Evolutionary conservation across 768 basidiomycete species (phyloP), one percentile per base, ranked within the genome.

Genomic region (Mycena belliarum): DNA sequence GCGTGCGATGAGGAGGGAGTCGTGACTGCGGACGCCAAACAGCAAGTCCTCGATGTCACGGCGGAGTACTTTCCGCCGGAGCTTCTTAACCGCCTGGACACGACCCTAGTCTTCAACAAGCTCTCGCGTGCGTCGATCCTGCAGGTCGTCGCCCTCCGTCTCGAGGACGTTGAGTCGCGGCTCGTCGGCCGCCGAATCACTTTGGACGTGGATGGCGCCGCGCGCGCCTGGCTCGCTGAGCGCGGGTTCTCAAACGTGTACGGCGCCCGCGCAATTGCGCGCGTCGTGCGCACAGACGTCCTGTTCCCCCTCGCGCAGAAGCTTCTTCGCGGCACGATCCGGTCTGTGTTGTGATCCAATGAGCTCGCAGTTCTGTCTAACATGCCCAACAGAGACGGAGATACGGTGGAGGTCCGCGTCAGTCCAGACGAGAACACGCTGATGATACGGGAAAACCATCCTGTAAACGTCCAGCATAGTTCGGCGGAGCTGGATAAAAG

Each of bases 81-180:
- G 71, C 80, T 96, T 3, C 80, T 95, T 52, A 95, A 95, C 68
- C 87, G 94, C 9, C 81, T 96, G 33, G 93, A 96, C 67, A 84
- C 89, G 1, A 89, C 91, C 73, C 76, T 90, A 16, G 87, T 96
- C 10, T 96, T 97, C 78, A 95, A 95, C 78, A 95, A 93, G 68
- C 84, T 97, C 18, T 86, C 89, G 2, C 80, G 79, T 24, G 69
- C 74, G 23, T 87, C 89, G 4, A 89, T 95, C 51, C 73, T 91
- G n/a, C 75, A 88, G 46, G 88, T 97, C 23, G 92, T 95, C 20
- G 76, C 77, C 4, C 77, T 96, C 9, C 85, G 93, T 10, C 77
- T 96, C 18, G 74, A 77, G 14, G 94, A 96, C 50, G 85, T 95
- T 0, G 81, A 86, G 15, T 74, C 78, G 1, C 76, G 94, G 35